Base-by-base conservation (phyloP, 192 early-diverging fungal genomes). In the Kickxella alabastrina region DNA sequence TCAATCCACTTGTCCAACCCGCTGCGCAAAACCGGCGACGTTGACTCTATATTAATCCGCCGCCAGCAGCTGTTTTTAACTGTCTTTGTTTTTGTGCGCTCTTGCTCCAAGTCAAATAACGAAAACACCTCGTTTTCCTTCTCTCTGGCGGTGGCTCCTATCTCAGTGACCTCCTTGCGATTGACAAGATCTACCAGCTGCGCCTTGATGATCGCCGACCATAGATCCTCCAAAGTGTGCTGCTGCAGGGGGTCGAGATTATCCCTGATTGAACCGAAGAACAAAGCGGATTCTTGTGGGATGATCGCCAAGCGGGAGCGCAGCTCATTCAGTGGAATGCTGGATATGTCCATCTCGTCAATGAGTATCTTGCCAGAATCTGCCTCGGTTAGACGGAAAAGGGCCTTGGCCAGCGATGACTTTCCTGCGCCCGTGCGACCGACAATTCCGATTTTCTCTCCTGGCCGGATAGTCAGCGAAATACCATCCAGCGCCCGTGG, bases 341-440 rank as follows among this genome's bases (percentile, higher is more conserved):
- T 74, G 1, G 72, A 69, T 41, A 81, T 81, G 57, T 83, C 82
- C 0, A 81, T 37, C 6, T 72, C 80, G 43, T 81, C 81, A 39
- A 85, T 80, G 72, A 57, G 17, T 72, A 47, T 47, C 28, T n/a
- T 47, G 0, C 44, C 44, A 4, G 25, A 19, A 8, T 47, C 44
- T 19, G 44, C 73, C 34, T 83, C 80, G 21, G 79, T 41, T 42
- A 87, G 64, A 10, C 85, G 82, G 62, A 87, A 80, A n/a, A 87
- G 46, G 25, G 77, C 79, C 39, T 79, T 37, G 15, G 56, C 60
- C 15, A 86, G 46, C 4, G 79, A 76, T 15, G 59, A 75, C 55
- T 87, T 87, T 1, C 86, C 86, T 0, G 83, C 75, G 36, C 80
- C 82, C 0, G 81, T 83, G 2, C 79, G 74, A 10, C 82, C 82